Evolutionary conservation across 495 filamentous ascomycete genomes (phyloP), one percentile per base, ranked within the genome.

Genomic region (Aspergillus nanangensis): DNA sequence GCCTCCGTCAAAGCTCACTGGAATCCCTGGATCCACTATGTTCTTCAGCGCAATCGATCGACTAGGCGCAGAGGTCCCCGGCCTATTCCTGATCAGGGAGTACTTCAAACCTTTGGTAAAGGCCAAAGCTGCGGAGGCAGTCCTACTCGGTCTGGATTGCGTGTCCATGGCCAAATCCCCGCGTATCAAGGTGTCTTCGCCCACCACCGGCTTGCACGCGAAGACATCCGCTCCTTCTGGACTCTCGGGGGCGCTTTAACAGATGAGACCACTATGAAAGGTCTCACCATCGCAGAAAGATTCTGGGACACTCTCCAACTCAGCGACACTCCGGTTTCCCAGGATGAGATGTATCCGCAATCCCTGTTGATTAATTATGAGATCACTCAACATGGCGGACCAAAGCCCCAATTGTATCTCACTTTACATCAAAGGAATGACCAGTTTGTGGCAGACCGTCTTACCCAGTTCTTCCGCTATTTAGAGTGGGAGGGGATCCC

Each of bases 281-380:
- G 33, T 36, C 15, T 36, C 11, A 14, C 8, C 8, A 15, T 36
- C 15, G 8, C 14, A 5, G 33, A 36, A 17, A 9, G 15, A 5
- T 5, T 36, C 11, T 36, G 33, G 8, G 15, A 36, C 5, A 7
- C 15, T 7, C 33, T 36, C 8, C 11, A 17, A 5, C 8, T 36
- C 33, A 9, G 33, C 33, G 8, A 15, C 8, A 15, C 33, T 13
- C 8, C 13, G 27, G 7, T 8, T 31, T 7, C 7, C 7, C 7
- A 7, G 33, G 33, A n/a, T 13, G 33, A 36, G 5, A 5, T 15
- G 33, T 5, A 36, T 14, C 5, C 9, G 8, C 5, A 37, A 9
- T 33, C 45, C n/a, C n/a, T 45, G 15, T 11, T 37, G 19, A 33
- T 45, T 11, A 45, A 45, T 32, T 21, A 20, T 5, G 42, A 45